Base-by-base conservation (phyloP, 441 rosid genomes). In the Erodium texanum region DNA sequence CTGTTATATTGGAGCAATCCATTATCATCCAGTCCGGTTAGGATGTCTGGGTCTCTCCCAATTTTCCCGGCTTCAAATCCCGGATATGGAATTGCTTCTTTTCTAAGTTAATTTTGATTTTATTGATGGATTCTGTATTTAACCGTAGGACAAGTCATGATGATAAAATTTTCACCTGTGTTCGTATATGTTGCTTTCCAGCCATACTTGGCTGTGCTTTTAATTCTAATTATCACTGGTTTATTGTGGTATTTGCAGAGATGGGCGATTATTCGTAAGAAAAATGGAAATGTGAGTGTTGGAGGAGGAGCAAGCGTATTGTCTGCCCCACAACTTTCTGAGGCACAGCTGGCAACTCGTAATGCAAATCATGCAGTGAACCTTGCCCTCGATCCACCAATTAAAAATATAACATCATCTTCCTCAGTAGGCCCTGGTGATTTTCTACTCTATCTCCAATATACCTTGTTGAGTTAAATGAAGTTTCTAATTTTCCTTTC, bases 31-130 rank as follows among this genome's bases (percentile, higher is more conserved):
- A 87, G 86, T 82, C 79, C 59, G 83, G 88, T 82, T 68, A 78
- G 81, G 85, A 91, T 83, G 88, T 85, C 87, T 85, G 87, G 91
- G 76, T 73, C 76, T 66, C 29, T 59, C 86, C 87, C 85, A 78
- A 81, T 75, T 82, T 78, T 84, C 85, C 86, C 81, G 81, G 90
- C 88, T 88, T 88, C 89, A 81, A 83, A 84, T 87, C 86, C 89
- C 79, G 84, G 90, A 89, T 79, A 82, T 81, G 77, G 87, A 86
- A 73, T 68, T 74, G 66, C 66, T 71, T 74, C 56, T 48, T 48
- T 15, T n/a, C 7, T 48, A 15, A 15, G 18, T 48, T 48, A 48
- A 68, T 52, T 45, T 62, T 72, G 59, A 41, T 24, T 34, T 41
- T 69, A 19, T 22, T 9, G 62, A 43, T 65, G 27, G 64, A 18